These are phyloP conservation scores for Pleomassaria siparia DNA, from an alignment of 2,329 filamentous ascomycete species.

Conservation along the genomic window DNA sequence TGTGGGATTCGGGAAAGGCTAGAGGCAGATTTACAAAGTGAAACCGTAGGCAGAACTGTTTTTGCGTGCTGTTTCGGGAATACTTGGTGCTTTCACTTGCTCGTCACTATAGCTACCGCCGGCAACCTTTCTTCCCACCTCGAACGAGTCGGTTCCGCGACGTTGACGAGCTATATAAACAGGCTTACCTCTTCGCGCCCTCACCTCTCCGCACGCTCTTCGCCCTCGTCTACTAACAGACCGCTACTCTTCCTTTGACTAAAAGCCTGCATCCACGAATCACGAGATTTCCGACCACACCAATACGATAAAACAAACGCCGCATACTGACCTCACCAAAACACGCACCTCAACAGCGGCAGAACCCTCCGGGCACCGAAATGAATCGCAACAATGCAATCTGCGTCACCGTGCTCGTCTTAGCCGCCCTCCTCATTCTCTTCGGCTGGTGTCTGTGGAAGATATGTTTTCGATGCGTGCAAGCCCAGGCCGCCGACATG, in stretches of 20 bases:
- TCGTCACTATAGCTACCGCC: no score
- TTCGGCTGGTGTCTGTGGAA: conserved; percentile 20
- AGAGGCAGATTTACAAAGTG: no score
- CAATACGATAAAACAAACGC: neutral
- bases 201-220: no score
- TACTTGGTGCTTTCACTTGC: neutral
- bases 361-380: neutral
- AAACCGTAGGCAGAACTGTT: no score
- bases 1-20: neutral
- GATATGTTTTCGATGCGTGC: conserved; percentile 16
- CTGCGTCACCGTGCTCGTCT: conserved; percentile 14
- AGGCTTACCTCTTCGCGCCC: no score
- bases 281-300: neutral
- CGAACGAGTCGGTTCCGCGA: neutral
- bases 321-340: neutral
- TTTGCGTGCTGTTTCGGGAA: no score
- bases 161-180: neutral
- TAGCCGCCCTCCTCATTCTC: conserved; percentile 19
- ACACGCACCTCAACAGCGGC: neutral
- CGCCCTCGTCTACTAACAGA: no score
- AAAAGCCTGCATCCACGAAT: no score
- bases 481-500: conserved; percentile 16
- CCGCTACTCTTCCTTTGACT: no score
- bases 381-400: conserved; percentile 15
- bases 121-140: no score